phyloP scores from a whole-genome alignment of 805 yeast genomes.

The Wickerhamomyces rabaulensis region DNA sequence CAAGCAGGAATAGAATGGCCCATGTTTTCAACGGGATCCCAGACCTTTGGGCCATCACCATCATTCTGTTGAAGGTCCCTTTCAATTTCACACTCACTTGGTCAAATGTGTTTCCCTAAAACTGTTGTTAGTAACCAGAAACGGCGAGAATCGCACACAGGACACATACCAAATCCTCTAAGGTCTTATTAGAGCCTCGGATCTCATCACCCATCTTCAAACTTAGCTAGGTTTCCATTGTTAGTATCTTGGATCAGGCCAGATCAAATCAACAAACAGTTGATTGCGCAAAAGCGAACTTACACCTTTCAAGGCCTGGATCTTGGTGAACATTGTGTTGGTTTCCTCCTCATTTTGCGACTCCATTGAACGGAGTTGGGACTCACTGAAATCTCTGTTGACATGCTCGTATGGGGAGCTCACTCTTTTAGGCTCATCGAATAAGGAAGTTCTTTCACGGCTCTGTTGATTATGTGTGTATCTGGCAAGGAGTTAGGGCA shows the following conservation, averaged over 20 bases:
- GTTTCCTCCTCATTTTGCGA: conserved; percentile 61
- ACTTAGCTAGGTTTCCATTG: conserved; percentile 30
- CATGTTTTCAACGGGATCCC: conserved; percentile 63
- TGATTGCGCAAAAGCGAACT: conserved; percentile 6
- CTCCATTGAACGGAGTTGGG: conserved; percentile 54
- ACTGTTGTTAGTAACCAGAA: background rate
- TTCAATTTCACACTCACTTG: conserved; percentile 41
- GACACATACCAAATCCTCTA: conserved; percentile 30
- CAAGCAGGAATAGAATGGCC: conserved; percentile 44
- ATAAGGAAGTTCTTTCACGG: conserved; percentile 18
- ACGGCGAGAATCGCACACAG: background rate
- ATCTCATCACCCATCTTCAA: conserved; percentile 63
- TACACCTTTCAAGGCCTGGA: conserved; percentile 47
- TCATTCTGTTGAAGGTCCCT: conserved; percentile 51
- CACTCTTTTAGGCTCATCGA: conserved; percentile 26
- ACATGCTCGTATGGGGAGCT: conserved; percentile 39
- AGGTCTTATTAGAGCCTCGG: conserved; percentile 42
- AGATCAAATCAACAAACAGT: background rate
- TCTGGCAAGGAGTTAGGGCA: background rate
- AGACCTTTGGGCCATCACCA: conserved; percentile 56
- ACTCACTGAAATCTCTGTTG: conserved; percentile 41
- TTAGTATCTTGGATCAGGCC: background rate
- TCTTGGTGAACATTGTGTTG: conserved; percentile 47
- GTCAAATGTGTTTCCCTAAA: conserved; percentile 37
- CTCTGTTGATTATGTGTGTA: conserved; percentile 6